Evolutionary conservation across 2,329 filamentous ascomycete species (phyloP), one percentile per base, ranked within the genome.

Genomic region (Helicocarpus griseus): DNA sequence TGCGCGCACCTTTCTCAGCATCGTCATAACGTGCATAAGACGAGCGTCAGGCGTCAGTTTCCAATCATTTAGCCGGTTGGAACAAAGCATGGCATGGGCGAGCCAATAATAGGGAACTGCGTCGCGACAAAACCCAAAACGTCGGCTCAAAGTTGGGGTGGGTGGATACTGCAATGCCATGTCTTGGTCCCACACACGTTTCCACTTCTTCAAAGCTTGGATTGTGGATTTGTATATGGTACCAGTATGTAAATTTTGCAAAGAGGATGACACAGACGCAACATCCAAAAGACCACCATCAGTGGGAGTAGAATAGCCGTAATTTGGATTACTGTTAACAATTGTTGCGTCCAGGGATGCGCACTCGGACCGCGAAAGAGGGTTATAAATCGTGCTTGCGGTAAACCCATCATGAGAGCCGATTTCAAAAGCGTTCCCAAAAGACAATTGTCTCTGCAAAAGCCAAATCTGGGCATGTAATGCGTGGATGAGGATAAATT

Each of bases 71-170:
- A 72, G 63, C 24, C 74, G 70, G 17, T 77, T 78, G 54, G 79
- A 78, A 62, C 81, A 79, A 50, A 87, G 68, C 60, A 87, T 74
- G 59, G 80, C 77, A 54, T 78, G 83, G 14, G 82, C 84, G 39
- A 88, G 73, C 76, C 81, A 88, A 69, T 83, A 88, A 64, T 84
- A 88, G 60, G 86, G 83, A 13, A 87, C 78, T 1, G 78, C 84
- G 59, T 88, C 85, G 47, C 83, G 73, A 50, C 81, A 87, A 65
- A 87, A 87, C 0, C 85, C 85, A 57, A 82, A 77, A 14, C 84
- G 79, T 45, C 76, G 74, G 47, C 77, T 77, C n/a, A 72, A 72
- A 5, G 71, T 63, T n/a, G 69, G 70, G 5, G 65, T 62, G 22
- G 70, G 78, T 5, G 82, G 80, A 55, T 87, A 88, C 61, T 89